Evolutionary conservation across 768 basidiomycete species (phyloP), one percentile per base, ranked within the genome.

Genomic region (Astraeus odoratus): DNA sequence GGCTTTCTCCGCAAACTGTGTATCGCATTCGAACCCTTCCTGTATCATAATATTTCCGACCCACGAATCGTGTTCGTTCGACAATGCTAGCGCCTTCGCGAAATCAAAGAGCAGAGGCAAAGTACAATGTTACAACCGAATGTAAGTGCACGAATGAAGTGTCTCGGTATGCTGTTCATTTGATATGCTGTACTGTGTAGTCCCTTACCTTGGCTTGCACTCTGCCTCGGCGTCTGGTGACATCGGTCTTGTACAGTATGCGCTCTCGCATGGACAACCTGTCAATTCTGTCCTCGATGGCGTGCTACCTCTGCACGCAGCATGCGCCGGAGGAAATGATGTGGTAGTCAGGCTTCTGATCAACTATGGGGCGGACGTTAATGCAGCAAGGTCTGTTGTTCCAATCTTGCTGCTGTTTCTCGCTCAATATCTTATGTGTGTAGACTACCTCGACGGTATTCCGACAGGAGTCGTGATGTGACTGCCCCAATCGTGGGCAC

Each of bases 251-350:
- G 93, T 91, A 47, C 83, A 86, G 61, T 96, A 91, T 63, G 96
- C 96, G 2, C 75, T 99, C 19, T 80, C 82, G 2, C 85, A 94
- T 56, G 95, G 95, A 7, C 96, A 98, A 57, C 95, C 96, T 8
- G 81, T 95, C 65, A 97, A 99, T 65, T 88, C 92, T 4, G 90
- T 96, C 25, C 77, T 97, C 43, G 90, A 95, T 59, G 96, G 96
- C 27, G 87, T 99, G 3, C 80, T 96, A n/a, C 94, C 96, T 3
- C 74, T 99, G 8, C 96, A 99, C 60, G 94, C 92, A 3, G 96
- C 95, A 2, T 88, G 82, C 54, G 86, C 91, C 0, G 90, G 90
- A 19, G 96, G 96, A 2, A 88, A 80, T 58, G 88, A 86, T 45
- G 76, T 82, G 46, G 87, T 97, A 35, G 92, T 98, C 31, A 78